These are phyloP conservation scores for Podospora comata DNA, from an alignment of 495 filamentous ascomycete genomes.

Conservation along the genomic window DNA sequence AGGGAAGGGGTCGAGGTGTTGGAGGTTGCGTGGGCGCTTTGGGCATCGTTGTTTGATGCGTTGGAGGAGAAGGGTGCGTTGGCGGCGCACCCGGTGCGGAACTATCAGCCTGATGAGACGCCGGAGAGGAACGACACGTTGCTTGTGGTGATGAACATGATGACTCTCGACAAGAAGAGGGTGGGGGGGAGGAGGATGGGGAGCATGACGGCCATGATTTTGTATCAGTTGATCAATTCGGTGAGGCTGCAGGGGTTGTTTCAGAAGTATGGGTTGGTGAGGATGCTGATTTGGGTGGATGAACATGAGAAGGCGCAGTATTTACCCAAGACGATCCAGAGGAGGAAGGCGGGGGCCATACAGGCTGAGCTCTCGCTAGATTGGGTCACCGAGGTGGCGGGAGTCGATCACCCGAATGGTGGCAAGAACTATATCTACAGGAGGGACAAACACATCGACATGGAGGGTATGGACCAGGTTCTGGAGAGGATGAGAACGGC, in stretches of 20 bases:
- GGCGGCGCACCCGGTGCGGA: constrained; percentile 46
- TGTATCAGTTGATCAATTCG: constrained; percentile 48
- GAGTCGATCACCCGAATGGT: constrained; percentile 22
- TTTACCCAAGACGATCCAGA: constrained; percentile 50
- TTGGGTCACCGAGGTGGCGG: constrained; percentile 45
- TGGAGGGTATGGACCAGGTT: constrained; percentile 27
- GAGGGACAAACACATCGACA: constrained; percentile 37
- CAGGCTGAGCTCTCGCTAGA: constrained; percentile 55
- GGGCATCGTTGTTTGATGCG: constrained; percentile 49
- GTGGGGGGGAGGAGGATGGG: constrained; percentile 30
- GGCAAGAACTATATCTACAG: constrained; percentile 10
- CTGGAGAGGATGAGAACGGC: constrained; percentile 35
- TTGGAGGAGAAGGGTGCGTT: constrained; percentile 41
- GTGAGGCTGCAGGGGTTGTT: constrained; percentile 46
- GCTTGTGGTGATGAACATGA: constrained; percentile 61
- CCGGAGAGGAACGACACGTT: constrained; percentile 60
- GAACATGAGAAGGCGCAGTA: constrained; percentile 50
- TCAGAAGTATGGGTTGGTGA: constrained; percentile 63
- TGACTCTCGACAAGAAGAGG: constrained; percentile 37
- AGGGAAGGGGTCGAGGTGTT: constrained; percentile 52
- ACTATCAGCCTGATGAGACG: constrained; percentile 22
- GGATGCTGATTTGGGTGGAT: constrained; percentile 63
- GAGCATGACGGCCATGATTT: constrained; percentile 41
- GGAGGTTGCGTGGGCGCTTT: constrained; percentile 46
- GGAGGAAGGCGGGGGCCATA: constrained; percentile 53